phyloP scores from a whole-genome alignment of 108 stramenopile species.

The Hondaea fermentalgiana region DNA sequence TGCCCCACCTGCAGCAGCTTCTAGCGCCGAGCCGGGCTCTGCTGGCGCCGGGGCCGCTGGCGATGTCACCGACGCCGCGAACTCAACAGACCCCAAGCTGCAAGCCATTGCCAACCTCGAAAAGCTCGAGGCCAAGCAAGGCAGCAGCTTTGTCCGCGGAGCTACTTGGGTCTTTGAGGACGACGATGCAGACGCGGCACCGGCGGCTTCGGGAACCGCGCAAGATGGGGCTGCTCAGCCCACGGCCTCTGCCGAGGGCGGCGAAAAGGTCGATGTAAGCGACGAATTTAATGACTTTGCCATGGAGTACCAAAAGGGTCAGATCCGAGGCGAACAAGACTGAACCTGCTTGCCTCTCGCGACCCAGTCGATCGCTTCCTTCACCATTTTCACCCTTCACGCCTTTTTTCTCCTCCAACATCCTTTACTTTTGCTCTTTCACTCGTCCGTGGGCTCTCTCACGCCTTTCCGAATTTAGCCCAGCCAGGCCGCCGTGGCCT shows the following conservation, averaged over 20 bases:
- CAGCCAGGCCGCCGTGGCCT: too few relatives aligned
- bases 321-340: background rate
- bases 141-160: background rate
- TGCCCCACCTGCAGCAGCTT: background rate
- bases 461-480: too few relatives aligned
- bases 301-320: background rate
- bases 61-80: too few relatives aligned
- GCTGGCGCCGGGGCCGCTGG: too few relatives aligned
- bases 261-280: background rate
- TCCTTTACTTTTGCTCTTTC: too few relatives aligned
- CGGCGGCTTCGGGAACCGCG: background rate
- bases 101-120: background rate
- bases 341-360: background rate
- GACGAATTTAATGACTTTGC: background rate
- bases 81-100: background rate
- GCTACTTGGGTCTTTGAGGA: conserved; percentile 3
- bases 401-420: too few relatives aligned
- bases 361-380: too few relatives aligned
- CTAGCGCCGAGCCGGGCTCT: too few relatives aligned
- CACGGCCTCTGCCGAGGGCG: background rate
- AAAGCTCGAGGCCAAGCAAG: background rate
- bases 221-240: background rate
- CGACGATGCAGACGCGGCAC: background rate
- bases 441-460: too few relatives aligned
- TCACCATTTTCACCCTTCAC: too few relatives aligned